Evolutionary conservation across 208 protist genomes (phyloP), one percentile per base, ranked within the genome.

Genomic region (Leishmania mexicana): DNA sequence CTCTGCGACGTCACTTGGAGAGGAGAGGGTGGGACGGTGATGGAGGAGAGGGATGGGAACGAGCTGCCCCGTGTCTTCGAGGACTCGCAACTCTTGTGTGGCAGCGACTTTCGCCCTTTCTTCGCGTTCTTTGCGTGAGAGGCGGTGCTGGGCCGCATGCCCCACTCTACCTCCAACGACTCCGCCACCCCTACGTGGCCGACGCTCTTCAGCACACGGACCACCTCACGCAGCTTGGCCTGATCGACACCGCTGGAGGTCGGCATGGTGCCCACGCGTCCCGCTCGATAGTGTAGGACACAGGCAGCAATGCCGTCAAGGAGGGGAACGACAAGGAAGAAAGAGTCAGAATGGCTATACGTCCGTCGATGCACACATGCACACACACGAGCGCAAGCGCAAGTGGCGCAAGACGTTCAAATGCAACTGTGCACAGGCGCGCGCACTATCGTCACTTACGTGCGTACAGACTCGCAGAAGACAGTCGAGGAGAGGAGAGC

Each of bases 161-260:
- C 78, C 77, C 77, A 85, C 40, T 85, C 82, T 42, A 79, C 60
- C 73, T 85, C 78, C 60, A 85, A 75, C 51, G 82, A 79, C 49
- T 85, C 82, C 4, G 78, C 82, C 73, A 81, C 82, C 51, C 19
- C 68, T 8, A 68, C 76, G 31, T 81, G 79, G 64, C 82, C 82
- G 5, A 67, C 70, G 49, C 78, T 81, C 64, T 79, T 81, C 53
- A 85, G 72, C 72, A 85, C 76, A 64, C 82, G 82, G 62, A 85
- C 60, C 38, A 78, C 67, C 64, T 85, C 82, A 53, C 82, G 82
- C 78, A 85, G 68, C 65, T 81, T 81, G 40, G 82, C 74, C 7
- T 72, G 78, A 68, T 85, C 82, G 10, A 79, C 74, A 40, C 78
- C 82, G 35, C 74, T 81, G 40, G 73, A 68, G 38, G 78, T 81